phyloP scores from a whole-genome alignment of 2,329 filamentous ascomycete species.

The Capronia americana region DNA sequence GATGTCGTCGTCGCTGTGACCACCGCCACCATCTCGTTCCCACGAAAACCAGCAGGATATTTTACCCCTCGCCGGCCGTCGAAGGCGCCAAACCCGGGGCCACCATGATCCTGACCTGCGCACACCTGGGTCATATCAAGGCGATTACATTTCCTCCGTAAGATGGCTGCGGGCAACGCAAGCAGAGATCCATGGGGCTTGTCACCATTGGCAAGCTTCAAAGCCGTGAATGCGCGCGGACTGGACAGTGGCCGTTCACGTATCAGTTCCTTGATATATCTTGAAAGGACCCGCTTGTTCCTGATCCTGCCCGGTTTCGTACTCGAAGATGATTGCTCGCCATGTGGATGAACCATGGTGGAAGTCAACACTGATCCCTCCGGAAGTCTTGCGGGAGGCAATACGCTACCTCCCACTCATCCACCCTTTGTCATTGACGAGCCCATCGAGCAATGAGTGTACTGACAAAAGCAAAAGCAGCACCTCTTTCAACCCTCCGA shows the following conservation, averaged over 20 bases:
- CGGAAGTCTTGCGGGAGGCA: not conserved
- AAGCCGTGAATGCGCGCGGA: not conserved
- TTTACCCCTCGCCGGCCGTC: not conserved
- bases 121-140: not conserved
- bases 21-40: too few species aligned
- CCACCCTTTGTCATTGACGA: not conserved
- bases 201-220: not conserved
- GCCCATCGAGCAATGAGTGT: not conserved
- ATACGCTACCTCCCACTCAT: not conserved
- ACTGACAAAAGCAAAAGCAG: not conserved
- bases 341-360: not conserved
- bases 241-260: not conserved
- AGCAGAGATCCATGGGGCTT: not conserved
- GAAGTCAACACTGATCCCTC: not conserved
- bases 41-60: not conserved
- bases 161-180: not conserved
- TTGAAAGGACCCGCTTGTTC: not conserved
- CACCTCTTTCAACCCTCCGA: not conserved
- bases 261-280: not conserved
- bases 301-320: not conserved
- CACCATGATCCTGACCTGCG: not conserved
- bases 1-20: not conserved
- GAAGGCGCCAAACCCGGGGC: not conserved
- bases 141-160: not conserved
- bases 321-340: not conserved